phyloP scores from a whole-genome alignment of 1,139 yeast species.

The Scheffersomyces stambukii region DNA sequence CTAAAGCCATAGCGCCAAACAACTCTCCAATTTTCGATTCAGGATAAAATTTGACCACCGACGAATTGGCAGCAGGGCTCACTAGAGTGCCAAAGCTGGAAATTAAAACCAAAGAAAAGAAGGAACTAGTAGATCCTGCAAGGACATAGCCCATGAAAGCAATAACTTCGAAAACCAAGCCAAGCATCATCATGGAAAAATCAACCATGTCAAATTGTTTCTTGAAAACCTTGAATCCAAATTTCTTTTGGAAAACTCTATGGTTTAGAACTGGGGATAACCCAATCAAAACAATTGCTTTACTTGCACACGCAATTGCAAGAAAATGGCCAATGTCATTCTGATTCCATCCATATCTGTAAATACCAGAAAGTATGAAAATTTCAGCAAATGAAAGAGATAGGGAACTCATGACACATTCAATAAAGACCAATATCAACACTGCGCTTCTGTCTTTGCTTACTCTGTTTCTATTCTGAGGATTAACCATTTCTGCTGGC shows the following conservation, averaged over 20 bases:
- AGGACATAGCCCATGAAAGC: constrained; percentile 32
- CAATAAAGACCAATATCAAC: constrained; percentile 42
- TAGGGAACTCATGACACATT: constrained; percentile 37
- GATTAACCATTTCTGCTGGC: constrained; percentile 32
- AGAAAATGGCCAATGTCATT: constrained; percentile 56
- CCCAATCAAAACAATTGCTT: constrained; percentile 30
- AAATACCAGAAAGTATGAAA: constrained; percentile 55
- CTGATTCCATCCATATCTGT: constrained; percentile 56
- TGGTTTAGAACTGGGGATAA: constrained; percentile 32
- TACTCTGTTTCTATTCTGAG: constrained; percentile 10
- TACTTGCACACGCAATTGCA: constrained; percentile 48
- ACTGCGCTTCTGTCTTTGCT: constrained; percentile 29
- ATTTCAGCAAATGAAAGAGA: constrained; percentile 43
- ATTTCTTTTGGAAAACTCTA: constrained; percentile 19
- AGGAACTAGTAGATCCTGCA: constrained; percentile 14
- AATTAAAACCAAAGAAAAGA: constrained; percentile 23
- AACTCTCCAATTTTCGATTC: constrained; percentile 37
- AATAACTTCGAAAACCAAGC: constrained; percentile 32
- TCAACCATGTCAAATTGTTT: constrained; percentile 54
- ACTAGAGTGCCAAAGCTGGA: constrained; percentile 44
- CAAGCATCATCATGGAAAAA: constrained; percentile 28
- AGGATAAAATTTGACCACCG: constrained; percentile 36
- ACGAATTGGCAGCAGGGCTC: constrained; percentile 32
- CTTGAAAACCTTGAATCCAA: constrained; percentile 32
- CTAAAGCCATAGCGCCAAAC: constrained; percentile 34